A percentile compares a stretch with the other conserved stretches of the same genome.
These are phyloP conservation scores for Debaryomyces coudertii DNA, from an alignment of 1,139 yeast species.

Conservation along the genomic window DNA sequence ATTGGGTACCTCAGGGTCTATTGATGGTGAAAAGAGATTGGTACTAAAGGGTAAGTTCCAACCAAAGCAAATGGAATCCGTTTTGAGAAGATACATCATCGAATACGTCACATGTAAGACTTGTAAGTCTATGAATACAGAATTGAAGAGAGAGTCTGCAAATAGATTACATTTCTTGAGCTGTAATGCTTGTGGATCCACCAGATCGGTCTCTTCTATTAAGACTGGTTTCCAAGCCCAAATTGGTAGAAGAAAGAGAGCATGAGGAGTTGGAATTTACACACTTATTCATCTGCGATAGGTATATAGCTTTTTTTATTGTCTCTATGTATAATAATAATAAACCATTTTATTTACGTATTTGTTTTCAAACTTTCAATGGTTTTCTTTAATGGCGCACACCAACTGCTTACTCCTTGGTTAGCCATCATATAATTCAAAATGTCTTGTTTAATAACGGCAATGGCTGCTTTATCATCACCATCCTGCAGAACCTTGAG, in stretches of 20 bases:
- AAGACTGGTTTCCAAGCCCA: constrained; percentile 99
- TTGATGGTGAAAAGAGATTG: constrained; percentile 95
- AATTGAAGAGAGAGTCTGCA: constrained; percentile 89
- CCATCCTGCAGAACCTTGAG: constrained; percentile 13
- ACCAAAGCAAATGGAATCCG: constrained; percentile 96
- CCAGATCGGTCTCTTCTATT: constrained; percentile 95
- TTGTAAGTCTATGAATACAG: constrained; percentile 97
- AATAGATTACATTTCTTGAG: constrained; percentile 97
- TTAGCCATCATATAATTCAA: constrained; percentile 53
- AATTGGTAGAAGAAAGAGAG: constrained; percentile 72
- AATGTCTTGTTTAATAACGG: constrained; percentile 27
- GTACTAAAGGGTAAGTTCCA: constrained; percentile 98
- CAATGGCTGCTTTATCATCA: constrained; percentile 12
- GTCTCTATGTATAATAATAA: constrained; percentile 15
- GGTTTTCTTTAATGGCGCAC: constrained; percentile 55
- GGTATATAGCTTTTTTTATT: constrained; percentile 10
- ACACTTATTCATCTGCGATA: constrained; percentile 1
- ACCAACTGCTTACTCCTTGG: constrained; percentile 59
- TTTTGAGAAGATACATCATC: constrained; percentile 91
- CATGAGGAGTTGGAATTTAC: constrained; percentile 10
- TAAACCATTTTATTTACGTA: constrained; percentile 8
- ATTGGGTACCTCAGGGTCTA: constrained; percentile 98
- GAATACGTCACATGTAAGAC: constrained; percentile 99
- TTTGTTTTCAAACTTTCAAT: constrained; percentile 31
- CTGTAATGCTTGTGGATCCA: constrained; percentile 97